Evolutionary conservation across 371 early-diverging fungal species (phyloP).

Genomic region (Apophysomyces elegans): DNA sequence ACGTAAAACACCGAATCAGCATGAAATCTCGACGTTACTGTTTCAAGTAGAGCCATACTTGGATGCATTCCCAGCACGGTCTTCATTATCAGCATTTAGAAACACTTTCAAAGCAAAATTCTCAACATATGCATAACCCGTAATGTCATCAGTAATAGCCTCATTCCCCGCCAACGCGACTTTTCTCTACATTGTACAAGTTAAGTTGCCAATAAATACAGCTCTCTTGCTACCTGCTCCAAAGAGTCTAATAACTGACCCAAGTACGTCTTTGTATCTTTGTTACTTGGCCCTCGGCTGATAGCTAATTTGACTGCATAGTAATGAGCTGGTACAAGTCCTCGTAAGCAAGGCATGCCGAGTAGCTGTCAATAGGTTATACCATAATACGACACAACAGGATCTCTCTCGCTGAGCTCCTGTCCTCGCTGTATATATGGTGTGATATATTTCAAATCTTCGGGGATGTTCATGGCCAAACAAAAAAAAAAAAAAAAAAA

Average conservation of each 20-base stretch:
- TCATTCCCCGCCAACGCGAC: constrained; percentile 60
- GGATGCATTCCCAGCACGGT: constrained; percentile 75
- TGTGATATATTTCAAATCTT: constrained; percentile 75
- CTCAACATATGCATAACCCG: constrained; percentile 84
- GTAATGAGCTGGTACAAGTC: constrained; percentile 69
- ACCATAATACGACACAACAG: constrained; percentile 93
- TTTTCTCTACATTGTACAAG: constrained; percentile 62
- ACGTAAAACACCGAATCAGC: not conserved
- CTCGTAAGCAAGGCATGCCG: constrained; percentile 1
- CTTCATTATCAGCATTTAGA: constrained; percentile 90
- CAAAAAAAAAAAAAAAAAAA: not conserved
- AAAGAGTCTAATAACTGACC: constrained; percentile 72
- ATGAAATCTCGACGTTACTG: constrained; percentile 1
- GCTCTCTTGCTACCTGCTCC: constrained; percentile 64
- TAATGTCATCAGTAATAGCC: constrained; percentile 77
- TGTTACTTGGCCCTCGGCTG: constrained; percentile 57
- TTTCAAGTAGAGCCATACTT: constrained; percentile 53
- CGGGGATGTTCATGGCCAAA: constrained; percentile 56
- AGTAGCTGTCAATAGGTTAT: constrained; percentile 13
- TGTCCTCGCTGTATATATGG: constrained; percentile 83
- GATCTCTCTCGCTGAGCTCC: constrained; percentile 79
- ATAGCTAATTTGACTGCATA: constrained; percentile 89
- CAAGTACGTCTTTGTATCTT: constrained; percentile 69
- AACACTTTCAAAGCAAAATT: constrained; percentile 94
- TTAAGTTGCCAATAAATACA: not conserved